A percentile compares a stretch with the other conserved stretches of the same genome.
phyloP scores from a whole-genome alignment of 1,284 basidiomycete species.

The Ganoderma meredithae region DNA sequence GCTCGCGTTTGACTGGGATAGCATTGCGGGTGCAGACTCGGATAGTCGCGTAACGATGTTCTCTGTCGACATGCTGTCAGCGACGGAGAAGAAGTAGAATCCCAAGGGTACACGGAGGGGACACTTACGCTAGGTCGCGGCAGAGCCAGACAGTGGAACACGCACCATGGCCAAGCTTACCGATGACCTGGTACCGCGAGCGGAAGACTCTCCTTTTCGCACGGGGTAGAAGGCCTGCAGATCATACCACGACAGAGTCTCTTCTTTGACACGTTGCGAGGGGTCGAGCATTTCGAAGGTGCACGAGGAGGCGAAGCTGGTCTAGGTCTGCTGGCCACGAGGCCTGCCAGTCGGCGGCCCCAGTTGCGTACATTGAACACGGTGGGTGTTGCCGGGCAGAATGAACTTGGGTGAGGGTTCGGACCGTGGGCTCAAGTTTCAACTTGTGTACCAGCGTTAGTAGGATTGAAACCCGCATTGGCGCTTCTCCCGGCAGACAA shows the following conservation, averaged over 20 bases:
- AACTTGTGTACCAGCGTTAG: no score
- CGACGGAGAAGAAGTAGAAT: neutral
- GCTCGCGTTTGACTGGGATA: slow-evolving; percentile 12
- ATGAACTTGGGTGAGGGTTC: no score
- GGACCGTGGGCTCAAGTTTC: no score
- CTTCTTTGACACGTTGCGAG: slow-evolving; percentile 9
- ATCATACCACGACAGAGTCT: slow-evolving; percentile 14
- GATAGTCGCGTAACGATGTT: slow-evolving; percentile 13
- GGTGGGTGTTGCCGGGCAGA: no score
- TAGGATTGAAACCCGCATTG: no score
- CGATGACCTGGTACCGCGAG: slow-evolving; percentile 9
- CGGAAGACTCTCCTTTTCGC: slow-evolving; percentile 1
- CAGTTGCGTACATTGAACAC: neutral
- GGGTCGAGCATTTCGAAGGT: slow-evolving; percentile 3
- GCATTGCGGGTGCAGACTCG: slow-evolving; percentile 15
- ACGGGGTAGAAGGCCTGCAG: slow-evolving; percentile 17
- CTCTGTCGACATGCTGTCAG: slow-evolving; percentile 6
- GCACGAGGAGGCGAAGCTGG: slow-evolving; percentile 13
- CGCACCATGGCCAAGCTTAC: neutral
- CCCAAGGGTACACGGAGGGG: no score
- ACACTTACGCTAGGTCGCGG: neutral
- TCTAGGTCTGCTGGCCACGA: neutral
- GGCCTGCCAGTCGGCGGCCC: neutral
- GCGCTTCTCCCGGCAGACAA: no score
- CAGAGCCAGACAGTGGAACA: slow-evolving; percentile 10